Evolutionary conservation across 495 filamentous ascomycete species (phyloP), one percentile per base, ranked within the genome.

Genomic region (Platismatia glauca): DNA sequence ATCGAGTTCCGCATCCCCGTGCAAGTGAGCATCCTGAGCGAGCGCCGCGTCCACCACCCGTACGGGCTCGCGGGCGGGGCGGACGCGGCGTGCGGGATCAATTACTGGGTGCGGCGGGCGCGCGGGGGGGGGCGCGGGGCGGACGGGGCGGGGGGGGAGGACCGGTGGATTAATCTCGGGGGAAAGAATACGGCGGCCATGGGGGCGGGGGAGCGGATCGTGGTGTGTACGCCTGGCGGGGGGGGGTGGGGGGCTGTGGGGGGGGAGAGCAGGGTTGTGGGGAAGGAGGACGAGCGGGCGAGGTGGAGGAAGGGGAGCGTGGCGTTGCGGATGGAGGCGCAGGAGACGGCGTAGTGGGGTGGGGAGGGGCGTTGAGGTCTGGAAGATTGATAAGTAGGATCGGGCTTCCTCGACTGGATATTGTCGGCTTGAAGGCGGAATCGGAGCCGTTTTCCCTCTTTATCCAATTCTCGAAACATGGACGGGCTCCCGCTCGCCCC

Each of bases 111-210:
- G 29, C 74, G 90, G 18, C 86, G 81, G 68, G 82, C 88, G 62
- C 72, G 75, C 68, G 81, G 67, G 64, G 66, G 64, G 0, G 64
- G 64, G 0, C 52, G 59, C 15, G 62, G 63, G 11, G 41, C 58
- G 8, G 75, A 80, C 50, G 35, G n/a, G 3, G 72, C 77, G 27
- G 78, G 75, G 48, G 72, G 72, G 38, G 86, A 87, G 67, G 84
- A 87, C 68, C 76, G 89, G 48, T 76, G 75, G 35, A 89, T 97
- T 65, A 96, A 92, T 70, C 72, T 97, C 53, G 94, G 93, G 0
- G 91, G 86, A 12, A 98, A 98, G 81, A 97, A 97, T 71, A 96
- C 90, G 20, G 91, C 93, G 31, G 79, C 82, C 13, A 95, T 97
- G 84, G 78, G 86, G 67, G 78, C 84, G 0, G 93, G 94, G 29